phyloP scores from a whole-genome alignment of 2,329 filamentous ascomycete species.

The Salinomyces thailandicus region DNA sequence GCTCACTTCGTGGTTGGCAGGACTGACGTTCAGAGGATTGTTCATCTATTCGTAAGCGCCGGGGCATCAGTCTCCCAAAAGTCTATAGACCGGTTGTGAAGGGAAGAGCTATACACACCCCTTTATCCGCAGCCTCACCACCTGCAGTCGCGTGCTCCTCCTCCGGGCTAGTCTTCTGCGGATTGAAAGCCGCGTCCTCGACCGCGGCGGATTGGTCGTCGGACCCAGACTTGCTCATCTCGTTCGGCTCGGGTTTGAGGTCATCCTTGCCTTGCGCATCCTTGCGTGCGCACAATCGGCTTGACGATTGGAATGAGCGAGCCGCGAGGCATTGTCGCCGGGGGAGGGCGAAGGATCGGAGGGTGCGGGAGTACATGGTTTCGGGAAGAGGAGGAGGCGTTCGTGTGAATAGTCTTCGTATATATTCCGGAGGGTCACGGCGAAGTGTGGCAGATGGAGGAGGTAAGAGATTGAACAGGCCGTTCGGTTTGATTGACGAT shows the following conservation, averaged over 20 bases:
- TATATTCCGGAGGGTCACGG: too few species aligned
- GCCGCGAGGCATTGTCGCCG: conserved; percentile 7
- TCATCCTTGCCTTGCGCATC: conserved; percentile 43
- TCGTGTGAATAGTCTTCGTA: background rate
- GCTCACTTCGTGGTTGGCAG: conserved; percentile 50
- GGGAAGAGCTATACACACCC: conserved; percentile 4
- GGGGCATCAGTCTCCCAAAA: background rate
- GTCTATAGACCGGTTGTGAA: too few species aligned
- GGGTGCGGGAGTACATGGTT: background rate
- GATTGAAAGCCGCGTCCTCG: conserved; percentile 57
- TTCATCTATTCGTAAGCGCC: conserved; percentile 5
- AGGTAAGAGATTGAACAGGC: too few species aligned
- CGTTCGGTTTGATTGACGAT: too few species aligned
- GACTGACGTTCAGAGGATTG: conserved; percentile 49
- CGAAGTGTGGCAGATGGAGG: too few species aligned
- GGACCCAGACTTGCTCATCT: conserved; percentile 58
- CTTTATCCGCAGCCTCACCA: conserved; percentile 21
- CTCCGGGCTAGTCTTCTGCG: conserved; percentile 57
- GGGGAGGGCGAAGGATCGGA: conserved; percentile 4
- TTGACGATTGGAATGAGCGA: conserved; percentile 14
- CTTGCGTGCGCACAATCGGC: conserved; percentile 27
- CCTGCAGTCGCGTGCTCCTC: conserved; percentile 37
- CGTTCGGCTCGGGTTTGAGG: conserved; percentile 54
- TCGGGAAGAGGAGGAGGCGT: too few species aligned
- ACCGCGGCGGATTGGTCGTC: conserved; percentile 48